Evolutionary conservation across 306 rosid species (phyloP), one percentile per base, ranked within the genome.

Genomic region (Lathyrus sativus): DNA sequence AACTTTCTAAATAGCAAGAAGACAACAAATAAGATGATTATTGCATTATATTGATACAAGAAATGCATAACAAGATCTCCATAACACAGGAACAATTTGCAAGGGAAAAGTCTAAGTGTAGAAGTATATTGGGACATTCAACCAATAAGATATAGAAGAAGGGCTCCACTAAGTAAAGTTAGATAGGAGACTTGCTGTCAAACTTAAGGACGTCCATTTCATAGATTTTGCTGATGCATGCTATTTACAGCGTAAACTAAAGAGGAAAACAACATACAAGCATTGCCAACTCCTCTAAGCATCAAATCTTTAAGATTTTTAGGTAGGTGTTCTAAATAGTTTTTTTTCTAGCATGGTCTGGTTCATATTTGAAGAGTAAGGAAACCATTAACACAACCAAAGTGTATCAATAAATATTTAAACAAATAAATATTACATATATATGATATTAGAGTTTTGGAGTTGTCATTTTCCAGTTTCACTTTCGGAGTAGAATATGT

Each of bases 61-160:
- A 53, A 53, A 22, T 42, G 28, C 50, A 61, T 11, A 44, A 68
- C 62, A 12, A 55, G 60, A 65, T 44, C 49, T 43, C n/a, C 57
- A 55, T 41, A 74, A 62, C 45, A 38, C 18, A 37, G 7, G 35
- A 59, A 77, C 42, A 46, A 43, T 43, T 29, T 26, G 28, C 67
- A 61, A 54, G 14, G 65, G 42, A 64, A 42, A 38, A 26, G 28
- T 43, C 10, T 9, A 73, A 22, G 19, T 3, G 51, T 56, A 18
- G 35, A 70, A 43, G 57, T 24, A 67, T 8, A 58, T 44, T n/a
- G 7, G n/a, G 12, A 42, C 26, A 49, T 35, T 78, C 58, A 38
- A 39, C 38, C 33, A 28, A 59, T 28, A 54, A 26, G 49, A 26
- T 4, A 33, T 6, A 12, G 49, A 53, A 2, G 65, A 46, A 33